Evolutionary conservation across 495 filamentous ascomycete genomes (phyloP), one percentile per base, ranked within the genome.

Genomic region (Aspergillus mulundensis): DNA sequence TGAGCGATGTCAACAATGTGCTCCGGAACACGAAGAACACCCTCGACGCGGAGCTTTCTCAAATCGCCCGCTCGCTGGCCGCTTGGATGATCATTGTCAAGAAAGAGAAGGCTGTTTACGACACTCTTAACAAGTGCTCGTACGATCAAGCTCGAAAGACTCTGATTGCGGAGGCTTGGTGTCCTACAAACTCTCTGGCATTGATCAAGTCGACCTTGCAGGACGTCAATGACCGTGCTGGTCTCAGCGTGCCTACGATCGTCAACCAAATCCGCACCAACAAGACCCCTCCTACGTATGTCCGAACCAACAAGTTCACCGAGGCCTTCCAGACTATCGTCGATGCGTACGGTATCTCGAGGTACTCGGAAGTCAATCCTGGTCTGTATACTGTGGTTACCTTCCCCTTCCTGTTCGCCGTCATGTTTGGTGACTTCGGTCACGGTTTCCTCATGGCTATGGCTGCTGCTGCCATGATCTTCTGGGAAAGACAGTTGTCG

Each of bases 91-190:
- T 97, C 32, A 83, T 97, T 45, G 84, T 97, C 59, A 90, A 88
- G 80, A 99, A 99, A 72, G 94, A 99, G 76, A 99, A 99, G 80
- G 90, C 89, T 4, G 89, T 96, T n/a, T 97, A 96, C 68, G 84
- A 95, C 68, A 95, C 95, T 0, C 79, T 99, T 60, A 99, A 99
- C 73, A 83, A 87, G 53, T 97, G 94, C 70, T 97, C 91, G 5
- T 97, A 97, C 72, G 94, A 99, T 67, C 87, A 92, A 52, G 89
- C 93, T 28, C 81, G 94, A 56, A 96, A 96, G 66, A 97, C 94
- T 2, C 79, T 99, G 45, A 96, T 99, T 61, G 94, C 95, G 25
- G 94, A 99, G 74, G 95, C 89, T 46, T 99, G 94, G 94, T 90
- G 90, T 66, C 94, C 94, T 18, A 95, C 89, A 2, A 93, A 93